Percentiles rank a stretch among this genome's conserved stretches.
Evolutionary conservation across 768 basidiomycete genomes (phyloP).

Genomic region (Pisolithus tinctorius): DNA sequence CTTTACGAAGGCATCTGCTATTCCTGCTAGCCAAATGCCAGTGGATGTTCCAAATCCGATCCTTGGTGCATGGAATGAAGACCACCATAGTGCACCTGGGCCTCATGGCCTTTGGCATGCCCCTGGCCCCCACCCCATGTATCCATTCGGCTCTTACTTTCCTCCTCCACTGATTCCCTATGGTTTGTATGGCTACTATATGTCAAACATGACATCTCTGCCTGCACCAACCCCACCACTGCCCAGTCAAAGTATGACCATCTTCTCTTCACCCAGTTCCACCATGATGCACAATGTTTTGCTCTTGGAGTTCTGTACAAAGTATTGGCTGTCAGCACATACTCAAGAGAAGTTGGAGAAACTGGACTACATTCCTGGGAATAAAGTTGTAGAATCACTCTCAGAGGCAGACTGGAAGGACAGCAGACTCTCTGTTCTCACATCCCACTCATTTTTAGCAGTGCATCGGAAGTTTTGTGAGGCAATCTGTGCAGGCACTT

Average conservation of each 20-base stretch:
- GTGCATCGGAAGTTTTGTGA: conserved; percentile 1
- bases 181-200: not conserved
- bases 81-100: not conserved
- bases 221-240: not conserved
- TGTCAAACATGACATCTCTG: not conserved
- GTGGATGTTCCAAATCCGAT: not conserved
- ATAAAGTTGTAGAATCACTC: not conserved
- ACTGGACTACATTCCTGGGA: not conserved
- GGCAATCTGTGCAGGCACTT: not conserved
- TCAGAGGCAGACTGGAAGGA: conserved; percentile 1
- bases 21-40: not conserved
- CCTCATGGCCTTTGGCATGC: not conserved
- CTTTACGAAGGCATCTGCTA: not conserved
- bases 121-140: not conserved
- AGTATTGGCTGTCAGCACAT: not conserved
- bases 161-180: not conserved
- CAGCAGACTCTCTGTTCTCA: not conserved
- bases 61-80: not conserved
- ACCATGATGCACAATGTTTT: not conserved
- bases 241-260: not conserved
- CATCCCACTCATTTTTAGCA: not conserved
- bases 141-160: not conserved
- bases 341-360: not conserved
- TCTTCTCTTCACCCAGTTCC: too few relatives aligned
- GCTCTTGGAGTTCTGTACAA: not conserved